These are phyloP conservation scores for Botryotinia globosa DNA, from an alignment of 2,329 filamentous ascomycete species.

Conservation along the genomic window DNA sequence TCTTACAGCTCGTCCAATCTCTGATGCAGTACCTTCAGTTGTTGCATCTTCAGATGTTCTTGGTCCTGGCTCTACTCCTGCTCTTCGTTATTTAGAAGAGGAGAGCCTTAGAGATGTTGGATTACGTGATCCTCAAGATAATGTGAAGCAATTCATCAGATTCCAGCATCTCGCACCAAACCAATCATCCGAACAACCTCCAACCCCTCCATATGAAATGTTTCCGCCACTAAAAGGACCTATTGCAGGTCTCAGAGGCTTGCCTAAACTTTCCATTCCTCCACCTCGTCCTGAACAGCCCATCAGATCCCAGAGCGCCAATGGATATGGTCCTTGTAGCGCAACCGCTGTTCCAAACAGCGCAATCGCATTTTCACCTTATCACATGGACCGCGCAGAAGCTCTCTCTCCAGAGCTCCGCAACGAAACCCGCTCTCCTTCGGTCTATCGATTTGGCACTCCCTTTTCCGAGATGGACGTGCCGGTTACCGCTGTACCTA, in stretches of 20 bases:
- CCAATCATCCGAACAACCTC: conserved; percentile 53
- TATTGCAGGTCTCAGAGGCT: conserved; percentile 54
- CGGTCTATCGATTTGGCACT: conserved; percentile 74
- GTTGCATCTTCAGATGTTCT: conserved; percentile 90
- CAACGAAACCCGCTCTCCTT: conserved; percentile 50
- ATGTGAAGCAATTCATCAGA: conserved; percentile 84
- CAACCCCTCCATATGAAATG: conserved; percentile 68
- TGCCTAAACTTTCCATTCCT: conserved; percentile 63
- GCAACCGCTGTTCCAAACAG: conserved; percentile 21
- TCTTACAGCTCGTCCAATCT: conserved; percentile 65
- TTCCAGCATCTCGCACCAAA: conserved; percentile 68
- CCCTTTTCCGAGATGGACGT: conserved; percentile 90
- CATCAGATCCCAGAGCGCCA: conserved; percentile 36
- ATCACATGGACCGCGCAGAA: conserved; percentile 52
- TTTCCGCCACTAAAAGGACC: conserved; percentile 46
- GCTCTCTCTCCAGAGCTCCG: conserved; percentile 55
- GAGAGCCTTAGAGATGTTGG: conserved; percentile 67
- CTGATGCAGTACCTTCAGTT: conserved; percentile 75
- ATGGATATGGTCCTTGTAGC: conserved; percentile 21
- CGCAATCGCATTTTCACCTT: conserved; percentile 45
- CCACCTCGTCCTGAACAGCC: conserved; percentile 35
- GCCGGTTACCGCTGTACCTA: conserved; percentile 69
- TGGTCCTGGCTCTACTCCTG: conserved; percentile 63
- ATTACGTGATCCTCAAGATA: conserved; percentile 81
- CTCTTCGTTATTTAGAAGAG: conserved; percentile 70